Percentiles rank a stretch among this genome's conserved stretches.
Evolutionary conservation across 768 basidiomycete species (phyloP).

Genomic region (Pholiota conissans): DNA sequence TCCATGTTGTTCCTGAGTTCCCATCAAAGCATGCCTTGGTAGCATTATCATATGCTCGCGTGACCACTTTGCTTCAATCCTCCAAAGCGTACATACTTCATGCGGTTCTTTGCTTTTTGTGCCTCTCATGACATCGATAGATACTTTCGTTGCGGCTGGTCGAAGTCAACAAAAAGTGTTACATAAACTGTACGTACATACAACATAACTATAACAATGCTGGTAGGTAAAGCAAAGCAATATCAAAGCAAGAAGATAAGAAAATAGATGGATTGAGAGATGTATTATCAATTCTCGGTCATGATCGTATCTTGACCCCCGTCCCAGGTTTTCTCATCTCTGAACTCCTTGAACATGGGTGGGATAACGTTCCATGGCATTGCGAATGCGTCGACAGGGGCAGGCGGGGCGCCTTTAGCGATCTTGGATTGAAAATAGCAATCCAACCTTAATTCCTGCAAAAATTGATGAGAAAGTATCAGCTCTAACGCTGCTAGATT

Average conservation of each 20-base stretch:
- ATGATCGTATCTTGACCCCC: neutral
- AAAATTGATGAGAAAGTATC: no score
- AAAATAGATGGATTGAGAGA: neutral
- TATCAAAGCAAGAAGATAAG: neutral
- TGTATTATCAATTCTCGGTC: neutral
- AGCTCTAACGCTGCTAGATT: no score
- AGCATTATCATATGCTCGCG: no score
- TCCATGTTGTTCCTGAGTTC: neutral
- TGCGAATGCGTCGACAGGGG: slow-evolving; percentile 18
- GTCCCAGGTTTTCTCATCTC: neutral
- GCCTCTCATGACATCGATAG: no score
- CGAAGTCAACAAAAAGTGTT: neutral
- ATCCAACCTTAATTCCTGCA: slow-evolving; percentile 33
- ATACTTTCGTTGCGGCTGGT: no score
- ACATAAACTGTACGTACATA: neutral
- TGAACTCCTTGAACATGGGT: slow-evolving; percentile 24
- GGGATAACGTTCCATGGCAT: slow-evolving; percentile 26
- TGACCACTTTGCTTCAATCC: no score
- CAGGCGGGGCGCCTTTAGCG: slow-evolving; percentile 23
- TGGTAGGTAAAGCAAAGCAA: neutral
- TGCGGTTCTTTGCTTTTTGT: no score
- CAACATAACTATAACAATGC: neutral
- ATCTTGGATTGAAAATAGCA: slow-evolving; percentile 27
- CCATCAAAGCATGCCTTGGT: neutral
- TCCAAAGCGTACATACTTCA: no score